Evolutionary conservation across 2,329 filamentous ascomycete species (phyloP), one percentile per base, ranked within the genome.

Genomic region (Bertia moriformis): DNA sequence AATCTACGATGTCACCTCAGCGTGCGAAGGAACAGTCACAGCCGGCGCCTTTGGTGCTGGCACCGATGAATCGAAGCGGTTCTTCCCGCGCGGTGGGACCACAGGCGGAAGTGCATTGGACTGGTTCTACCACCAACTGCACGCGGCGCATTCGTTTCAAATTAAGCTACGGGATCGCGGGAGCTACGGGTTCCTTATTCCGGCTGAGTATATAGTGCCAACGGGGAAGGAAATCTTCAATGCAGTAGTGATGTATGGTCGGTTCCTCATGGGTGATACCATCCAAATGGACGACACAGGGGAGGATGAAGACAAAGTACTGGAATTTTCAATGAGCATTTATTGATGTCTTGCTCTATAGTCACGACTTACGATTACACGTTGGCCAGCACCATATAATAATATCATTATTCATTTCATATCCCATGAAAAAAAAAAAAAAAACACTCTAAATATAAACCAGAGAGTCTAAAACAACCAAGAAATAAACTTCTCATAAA

Each of bases 141-240:
- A 61, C 41, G 69, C 77, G 32, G 65, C 61, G 38, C 77, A 73
- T 49, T 63, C 74, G 0, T 82, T 75, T 49, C 77, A 81, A 59
- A 67, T 72, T 52, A 81, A 81, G 51, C 56, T 82, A 29, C 63
- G 77, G 18, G 77, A 82, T 51, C 74, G 70, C 1, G 77, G 77
- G 3, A 77, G 67, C 46, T 80, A 81, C 51, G 77, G 32, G 7
- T 35, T 77, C 0, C 81, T 81, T 48, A 55, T 81, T 27, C 52
- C 81, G 5, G 74, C 76, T 13, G 18, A 18, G 10, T n/a, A 37
- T 12, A 3, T 12, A 5, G 19, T 3, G 18, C 32, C 32, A 7
- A 17, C 32, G 10, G 32, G 32, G 7, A 17, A 35, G 32, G 32
- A 35, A 18, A 35, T 35, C 15, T 35, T 14, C 32, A 10, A 17